phyloP scores from a whole-genome alignment of 257 asterid genomes.

The Orobanche coerulescens region DNA sequence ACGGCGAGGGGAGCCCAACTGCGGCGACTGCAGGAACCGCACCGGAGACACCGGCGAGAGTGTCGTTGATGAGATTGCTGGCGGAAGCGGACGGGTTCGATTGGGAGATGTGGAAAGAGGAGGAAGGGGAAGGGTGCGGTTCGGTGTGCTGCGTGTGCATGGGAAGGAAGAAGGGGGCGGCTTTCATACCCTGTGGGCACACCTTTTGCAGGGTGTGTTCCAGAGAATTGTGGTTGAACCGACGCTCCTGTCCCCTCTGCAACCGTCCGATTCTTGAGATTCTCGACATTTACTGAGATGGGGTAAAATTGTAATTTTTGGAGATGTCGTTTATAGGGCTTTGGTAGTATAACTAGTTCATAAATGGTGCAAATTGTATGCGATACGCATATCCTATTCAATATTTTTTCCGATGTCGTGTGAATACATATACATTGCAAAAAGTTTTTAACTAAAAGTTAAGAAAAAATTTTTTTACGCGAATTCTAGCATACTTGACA shows the following conservation, averaged over 20 bases:
- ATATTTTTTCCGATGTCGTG: too few species aligned
- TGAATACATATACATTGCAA: too few species aligned
- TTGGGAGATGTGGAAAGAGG: slow-evolving; percentile 27
- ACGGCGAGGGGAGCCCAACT: background rate
- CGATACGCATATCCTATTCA: too few species aligned
- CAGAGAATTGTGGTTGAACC: slow-evolving; percentile 79
- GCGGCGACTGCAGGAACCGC: slow-evolving; percentile 8
- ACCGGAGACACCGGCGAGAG: slow-evolving; percentile 42
- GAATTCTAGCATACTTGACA: too few species aligned
- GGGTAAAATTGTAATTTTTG: background rate
- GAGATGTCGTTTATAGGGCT: too few species aligned
- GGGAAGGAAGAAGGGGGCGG: slow-evolving; percentile 85
- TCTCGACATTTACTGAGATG: slow-evolving; percentile 60
- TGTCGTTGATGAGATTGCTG: slow-evolving; percentile 78
- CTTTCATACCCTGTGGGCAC: slow-evolving; percentile 97
- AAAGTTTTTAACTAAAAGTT: too few species aligned
- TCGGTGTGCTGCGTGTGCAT: slow-evolving; percentile 88
- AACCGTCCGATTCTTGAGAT: slow-evolving; percentile 63
- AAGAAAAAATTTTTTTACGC: too few species aligned
- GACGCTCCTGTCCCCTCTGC: slow-evolving; percentile 94
- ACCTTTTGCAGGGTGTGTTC: slow-evolving; percentile 90
- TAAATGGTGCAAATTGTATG: too few species aligned
- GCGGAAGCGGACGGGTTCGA: slow-evolving; percentile 68
- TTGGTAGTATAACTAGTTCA: too few species aligned
- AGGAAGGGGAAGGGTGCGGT: slow-evolving; percentile 34